Percentiles rank a stretch among this genome's conserved stretches.
Conservation (phyloP, 495 filamentous ascomycete species). For the Thermothielavioides terrestris region DNA sequence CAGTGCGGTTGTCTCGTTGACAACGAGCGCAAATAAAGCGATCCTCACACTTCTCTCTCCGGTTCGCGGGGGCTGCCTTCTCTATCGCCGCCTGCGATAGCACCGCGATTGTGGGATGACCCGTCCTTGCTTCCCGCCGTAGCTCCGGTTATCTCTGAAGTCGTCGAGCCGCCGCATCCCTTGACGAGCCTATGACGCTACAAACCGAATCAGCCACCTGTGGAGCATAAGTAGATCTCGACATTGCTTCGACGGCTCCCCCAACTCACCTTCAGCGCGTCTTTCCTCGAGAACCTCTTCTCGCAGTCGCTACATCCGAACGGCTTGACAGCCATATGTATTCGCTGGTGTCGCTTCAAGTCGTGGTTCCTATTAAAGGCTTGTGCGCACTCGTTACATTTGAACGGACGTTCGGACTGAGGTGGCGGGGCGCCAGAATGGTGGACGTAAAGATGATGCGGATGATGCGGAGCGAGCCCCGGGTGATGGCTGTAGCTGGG, state of each 20-base stretch:
- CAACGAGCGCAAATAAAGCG: no score
- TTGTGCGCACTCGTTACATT: conserved; percentile 85
- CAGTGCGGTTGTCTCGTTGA: background rate
- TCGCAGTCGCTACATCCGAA: conserved; percentile 88
- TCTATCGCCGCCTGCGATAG: background rate
- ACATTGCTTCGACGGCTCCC: background rate
- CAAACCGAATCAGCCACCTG: conserved; percentile 36
- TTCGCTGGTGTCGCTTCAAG: conserved; percentile 88
- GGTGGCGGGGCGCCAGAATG: conserved; percentile 27
- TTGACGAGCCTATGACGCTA: conserved; percentile 92
- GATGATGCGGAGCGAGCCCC: conserved; percentile 32
- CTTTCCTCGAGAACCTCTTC: conserved; percentile 94
- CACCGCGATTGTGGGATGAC: background rate
- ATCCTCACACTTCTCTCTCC: no score
- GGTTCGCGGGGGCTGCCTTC: conserved; percentile 4
- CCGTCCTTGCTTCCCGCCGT: background rate
- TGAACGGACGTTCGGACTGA: conserved; percentile 59
- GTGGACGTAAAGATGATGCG: conserved; percentile 18
- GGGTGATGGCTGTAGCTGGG: conserved; percentile 43
- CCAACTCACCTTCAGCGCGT: conserved; percentile 78
- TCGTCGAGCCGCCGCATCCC: conserved; percentile 59
- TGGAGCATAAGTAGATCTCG: background rate
- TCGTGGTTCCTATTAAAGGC: conserved; percentile 97
- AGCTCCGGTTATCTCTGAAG: background rate
- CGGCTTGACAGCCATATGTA: conserved; percentile 91